Conservation (phyloP, 2,329 filamentous ascomycete species). For the Onygenales sp. region DNA sequence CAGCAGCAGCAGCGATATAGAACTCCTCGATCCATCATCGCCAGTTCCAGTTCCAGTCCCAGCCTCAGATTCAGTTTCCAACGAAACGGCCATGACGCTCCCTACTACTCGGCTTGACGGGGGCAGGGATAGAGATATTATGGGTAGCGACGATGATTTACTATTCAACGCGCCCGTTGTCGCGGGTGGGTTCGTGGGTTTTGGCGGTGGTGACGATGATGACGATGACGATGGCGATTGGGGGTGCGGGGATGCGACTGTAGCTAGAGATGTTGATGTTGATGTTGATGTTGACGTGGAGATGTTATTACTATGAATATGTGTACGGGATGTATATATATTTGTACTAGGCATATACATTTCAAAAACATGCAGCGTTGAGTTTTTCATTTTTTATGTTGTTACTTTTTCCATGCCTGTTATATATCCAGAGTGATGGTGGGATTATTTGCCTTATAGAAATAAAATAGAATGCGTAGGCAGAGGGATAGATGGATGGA, state of each 20-base stretch:
- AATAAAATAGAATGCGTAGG: too few relatives aligned
- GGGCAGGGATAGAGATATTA: too few relatives aligned
- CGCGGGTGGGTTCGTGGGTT: too few relatives aligned
- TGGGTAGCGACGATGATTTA: too few relatives aligned
- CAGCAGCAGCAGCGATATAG: background rate
- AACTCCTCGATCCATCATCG: constrained; percentile 1
- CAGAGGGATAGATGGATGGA: too few relatives aligned
- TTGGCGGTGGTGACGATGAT: background rate
- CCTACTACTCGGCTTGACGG: too few relatives aligned
- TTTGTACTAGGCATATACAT: background rate
- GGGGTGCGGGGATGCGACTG: background rate
- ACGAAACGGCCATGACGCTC: too few relatives aligned
- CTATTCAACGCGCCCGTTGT: too few relatives aligned
- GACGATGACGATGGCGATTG: background rate
- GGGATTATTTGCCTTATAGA: too few relatives aligned
- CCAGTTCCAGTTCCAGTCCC: background rate
- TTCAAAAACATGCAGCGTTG: background rate
- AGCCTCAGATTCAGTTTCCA: background rate
- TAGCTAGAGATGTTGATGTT: too few relatives aligned
- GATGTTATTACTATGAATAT: background rate
- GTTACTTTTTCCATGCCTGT: background rate
- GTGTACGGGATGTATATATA: background rate
- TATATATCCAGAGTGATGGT: background rate
- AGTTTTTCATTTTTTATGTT: background rate
- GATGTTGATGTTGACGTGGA: background rate